Conservation (phyloP, 2,329 filamentous ascomycete species). For the Helminthosporium solani region DNA sequence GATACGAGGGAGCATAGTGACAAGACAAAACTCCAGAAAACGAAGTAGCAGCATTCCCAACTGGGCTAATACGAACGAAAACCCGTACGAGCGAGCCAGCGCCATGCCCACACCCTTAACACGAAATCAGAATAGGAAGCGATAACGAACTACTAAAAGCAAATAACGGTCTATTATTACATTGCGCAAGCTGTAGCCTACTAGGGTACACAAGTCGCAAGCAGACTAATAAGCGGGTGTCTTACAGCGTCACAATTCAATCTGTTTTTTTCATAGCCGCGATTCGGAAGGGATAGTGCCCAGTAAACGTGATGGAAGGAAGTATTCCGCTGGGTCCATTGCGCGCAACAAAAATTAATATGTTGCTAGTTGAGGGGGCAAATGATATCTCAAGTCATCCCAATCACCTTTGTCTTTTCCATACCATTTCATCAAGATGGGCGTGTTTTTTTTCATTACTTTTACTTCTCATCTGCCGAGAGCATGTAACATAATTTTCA, state of each 20-base stretch:
- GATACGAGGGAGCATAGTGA: constrained; percentile 29
- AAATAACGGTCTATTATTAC: background rate
- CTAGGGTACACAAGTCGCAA: constrained; percentile 12
- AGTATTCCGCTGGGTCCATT: constrained; percentile 37
- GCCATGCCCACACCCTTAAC: constrained; percentile 17
- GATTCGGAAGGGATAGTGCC: constrained; percentile 1
- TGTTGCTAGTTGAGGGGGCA: background rate
- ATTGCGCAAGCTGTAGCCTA: constrained; percentile 15
- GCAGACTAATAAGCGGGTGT: constrained; percentile 15
- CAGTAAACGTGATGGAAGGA: constrained; percentile 30
- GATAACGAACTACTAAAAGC: constrained; percentile 16
- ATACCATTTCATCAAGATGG: background rate
- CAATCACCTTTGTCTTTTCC: background rate
- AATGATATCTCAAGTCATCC: background rate
- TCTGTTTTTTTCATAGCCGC: constrained; percentile 2
- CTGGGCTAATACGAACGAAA: constrained; percentile 27
- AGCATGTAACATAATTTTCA: background rate
- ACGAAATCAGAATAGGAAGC: constrained; percentile 16
- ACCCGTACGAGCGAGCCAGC: constrained; percentile 19
- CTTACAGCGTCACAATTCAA: constrained; percentile 7
- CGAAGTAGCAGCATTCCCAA: constrained; percentile 33
- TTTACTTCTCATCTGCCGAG: background rate
- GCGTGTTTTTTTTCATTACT: background rate
- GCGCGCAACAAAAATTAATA: constrained; percentile 1
- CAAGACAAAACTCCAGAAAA: constrained; percentile 29